These are phyloP conservation scores for Salmacisia buchloeana DNA, from an alignment of 1,284 basidiomycete genomes.

Conservation along the genomic window DNA sequence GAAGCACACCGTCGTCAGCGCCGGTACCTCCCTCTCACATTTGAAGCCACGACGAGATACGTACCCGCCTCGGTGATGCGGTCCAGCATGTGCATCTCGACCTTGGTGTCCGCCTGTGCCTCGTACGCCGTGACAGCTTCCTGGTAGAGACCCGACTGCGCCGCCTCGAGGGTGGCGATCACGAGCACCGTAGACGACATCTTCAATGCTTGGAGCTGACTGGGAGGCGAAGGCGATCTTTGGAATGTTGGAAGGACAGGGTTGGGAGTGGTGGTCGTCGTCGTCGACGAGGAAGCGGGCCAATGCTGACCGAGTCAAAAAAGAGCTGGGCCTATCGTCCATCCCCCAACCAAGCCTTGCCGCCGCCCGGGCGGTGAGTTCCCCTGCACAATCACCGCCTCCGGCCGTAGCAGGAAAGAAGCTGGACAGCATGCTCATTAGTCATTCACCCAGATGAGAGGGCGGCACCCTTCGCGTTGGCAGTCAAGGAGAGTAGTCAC, in stretches of 20 bases:
- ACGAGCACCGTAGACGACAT: conserved; percentile 21
- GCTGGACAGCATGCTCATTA: too few relatives aligned
- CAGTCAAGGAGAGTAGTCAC: too few relatives aligned
- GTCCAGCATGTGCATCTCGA: conserved; percentile 50
- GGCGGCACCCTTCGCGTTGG: too few relatives aligned
- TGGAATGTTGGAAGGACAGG: background rate
- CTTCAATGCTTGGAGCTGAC: background rate
- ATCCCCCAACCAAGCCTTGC: too few relatives aligned
- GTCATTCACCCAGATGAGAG: too few relatives aligned
- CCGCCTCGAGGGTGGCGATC: conserved; percentile 41
- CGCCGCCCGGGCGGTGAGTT: too few relatives aligned
- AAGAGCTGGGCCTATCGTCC: too few relatives aligned
- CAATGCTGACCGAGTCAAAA: too few relatives aligned
- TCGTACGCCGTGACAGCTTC: conserved; percentile 24
- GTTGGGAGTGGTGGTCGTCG: background rate
- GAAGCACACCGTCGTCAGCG: too few relatives aligned
- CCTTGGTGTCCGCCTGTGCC: conserved; percentile 19
- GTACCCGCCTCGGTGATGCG: conserved; percentile 39
- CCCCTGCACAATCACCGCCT: too few relatives aligned
- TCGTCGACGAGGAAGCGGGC: background rate
- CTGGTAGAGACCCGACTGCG: conserved; percentile 39
- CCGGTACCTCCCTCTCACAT: too few relatives aligned
- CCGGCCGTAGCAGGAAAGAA: too few relatives aligned
- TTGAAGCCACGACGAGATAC: background rate
- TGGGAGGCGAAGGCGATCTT: background rate